Evolutionary conservation across 2,329 filamentous ascomycete genomes (phyloP), one percentile per base, ranked within the genome.

Genomic region (Bimuria novae-zelandiae): DNA sequence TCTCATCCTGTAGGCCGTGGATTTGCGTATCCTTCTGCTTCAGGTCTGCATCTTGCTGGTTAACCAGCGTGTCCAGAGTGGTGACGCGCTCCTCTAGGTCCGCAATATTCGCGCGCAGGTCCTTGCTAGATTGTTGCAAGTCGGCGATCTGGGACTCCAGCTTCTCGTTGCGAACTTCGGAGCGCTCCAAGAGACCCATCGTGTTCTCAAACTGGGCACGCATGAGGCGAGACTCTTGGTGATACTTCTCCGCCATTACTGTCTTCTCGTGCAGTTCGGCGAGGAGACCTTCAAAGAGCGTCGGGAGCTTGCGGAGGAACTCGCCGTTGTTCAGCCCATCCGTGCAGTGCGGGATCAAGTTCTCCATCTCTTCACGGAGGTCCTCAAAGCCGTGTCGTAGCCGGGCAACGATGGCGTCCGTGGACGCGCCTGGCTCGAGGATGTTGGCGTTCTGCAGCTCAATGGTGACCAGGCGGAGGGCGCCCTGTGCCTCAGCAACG

Each of bases 361-460:
- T 64, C 22, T 79, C 74, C 17, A 79, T 59, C 27, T 68, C 63
- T 11, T 71, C 68, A 39, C 77, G 77, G 16, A 75, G 65, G 11
- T 65, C 52, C 8, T 69, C 68, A 47, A 80, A 77, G n/a, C 71
- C 70, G 41, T 73, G 69, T 19, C 77, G 76, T 40, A 80, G 69
- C 46, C 69, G 70, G 21, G 62, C 55, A 17, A 80, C 57, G 21
- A 80, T 73, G 30, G 63, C 63, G 12, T 67, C 60, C 21, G 66
- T 61, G 7, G 62, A 64, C 14, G 68, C 60, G 14, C 73, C 71
- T 1, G 65, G 59, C 12, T 67, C 63, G 4, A 74, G 60, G 54
- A 79, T 74, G 22, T 76, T 72, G 16, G 80, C 70, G 25, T 74
- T 74, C 49, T 76, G 68, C 3, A 80, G 64, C 54, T 79, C 76